These are phyloP conservation scores for Cardamine chenopodiifolia DNA, from an alignment of 345 rosid genomes.

Conservation along the genomic window DNA sequence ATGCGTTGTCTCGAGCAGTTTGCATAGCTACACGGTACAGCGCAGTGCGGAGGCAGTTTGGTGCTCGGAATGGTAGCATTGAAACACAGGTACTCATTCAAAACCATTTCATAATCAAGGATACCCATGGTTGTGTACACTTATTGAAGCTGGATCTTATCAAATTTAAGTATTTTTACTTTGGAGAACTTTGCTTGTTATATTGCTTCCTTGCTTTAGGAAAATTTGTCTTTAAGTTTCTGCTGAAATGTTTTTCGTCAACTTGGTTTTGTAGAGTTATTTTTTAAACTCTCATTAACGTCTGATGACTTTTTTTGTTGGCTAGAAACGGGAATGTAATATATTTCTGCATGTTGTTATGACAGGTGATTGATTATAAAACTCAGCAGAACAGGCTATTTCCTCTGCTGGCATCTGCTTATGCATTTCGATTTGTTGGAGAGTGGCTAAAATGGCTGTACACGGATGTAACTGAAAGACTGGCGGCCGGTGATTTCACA, in stretches of 20 bases:
- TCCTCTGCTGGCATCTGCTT: slow-evolving; percentile 99
- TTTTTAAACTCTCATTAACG: not conserved
- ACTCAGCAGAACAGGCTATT: slow-evolving; percentile 96
- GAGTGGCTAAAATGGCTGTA: slow-evolving; percentile 98
- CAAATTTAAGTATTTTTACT: not conserved
- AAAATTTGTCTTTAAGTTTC: not conserved
- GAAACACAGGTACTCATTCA: slow-evolving; percentile 79
- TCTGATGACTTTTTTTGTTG: not conserved
- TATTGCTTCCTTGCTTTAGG: too few relatives aligned
- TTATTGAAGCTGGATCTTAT: slow-evolving; percentile 1
- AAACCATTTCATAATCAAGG: slow-evolving; percentile 13
- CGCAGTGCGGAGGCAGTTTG: slow-evolving; percentile 96
- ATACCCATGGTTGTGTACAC: slow-evolving; percentile 9
- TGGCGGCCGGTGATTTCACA: slow-evolving; percentile 88
- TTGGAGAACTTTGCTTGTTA: too few relatives aligned
- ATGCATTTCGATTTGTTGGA: slow-evolving; percentile 96
- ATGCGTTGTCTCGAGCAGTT: slow-evolving; percentile 87
- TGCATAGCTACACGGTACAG: slow-evolving; percentile 98
- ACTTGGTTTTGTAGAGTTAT: not conserved
- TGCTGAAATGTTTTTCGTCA: not conserved
- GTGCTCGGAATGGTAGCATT: slow-evolving; percentile 63
- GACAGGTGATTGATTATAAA: slow-evolving; percentile 93
- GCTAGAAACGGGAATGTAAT: slow-evolving; percentile 21
- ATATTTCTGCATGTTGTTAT: slow-evolving; percentile 19
- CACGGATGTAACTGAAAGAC: slow-evolving; percentile 80